Evolutionary conservation across 139 green algal genomes (phyloP).

Genomic region (Prasinococcaceae sp.): DNA sequence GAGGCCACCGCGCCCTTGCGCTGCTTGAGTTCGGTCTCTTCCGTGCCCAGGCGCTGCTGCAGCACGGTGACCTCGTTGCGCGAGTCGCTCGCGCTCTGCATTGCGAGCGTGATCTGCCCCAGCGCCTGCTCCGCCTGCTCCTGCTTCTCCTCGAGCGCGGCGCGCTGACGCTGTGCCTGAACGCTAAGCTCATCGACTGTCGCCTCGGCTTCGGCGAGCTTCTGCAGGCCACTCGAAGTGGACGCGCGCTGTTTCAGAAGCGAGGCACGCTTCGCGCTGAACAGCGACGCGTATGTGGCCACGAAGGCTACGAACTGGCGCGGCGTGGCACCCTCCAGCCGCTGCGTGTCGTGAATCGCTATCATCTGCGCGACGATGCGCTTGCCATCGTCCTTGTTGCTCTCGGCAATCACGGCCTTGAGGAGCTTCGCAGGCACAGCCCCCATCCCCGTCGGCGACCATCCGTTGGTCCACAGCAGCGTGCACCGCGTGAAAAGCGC

Average conservation of each 20-base stretch:
- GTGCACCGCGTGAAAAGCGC: conserved; percentile 47
- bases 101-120: conserved; percentile 36
- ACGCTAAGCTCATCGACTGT: conserved; percentile 46
- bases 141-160: conserved; percentile 33
- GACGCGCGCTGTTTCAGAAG: conserved; percentile 20
- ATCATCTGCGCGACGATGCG: conserved; percentile 9
- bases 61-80: conserved; percentile 38
- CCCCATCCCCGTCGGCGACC: conserved; percentile 17
- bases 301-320: conserved; percentile 38
- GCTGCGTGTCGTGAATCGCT: conserved; percentile 6
- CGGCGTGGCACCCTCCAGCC: conserved; percentile 14
- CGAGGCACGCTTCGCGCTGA: conserved; percentile 24
- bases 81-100: conserved; percentile 6
- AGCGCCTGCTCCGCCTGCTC: conserved; percentile 37
- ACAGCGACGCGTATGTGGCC: conserved; percentile 29
- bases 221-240: conserved; percentile 49
- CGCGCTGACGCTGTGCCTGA: conserved; percentile 40
- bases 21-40: conserved; percentile 31
- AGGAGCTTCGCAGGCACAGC: background rate
- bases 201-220: conserved; percentile 49
- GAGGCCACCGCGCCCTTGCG: conserved; percentile 36
- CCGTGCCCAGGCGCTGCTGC: conserved; percentile 31
- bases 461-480: conserved; percentile 45
- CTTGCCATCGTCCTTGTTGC: background rate
- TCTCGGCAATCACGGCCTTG: background rate